Percentiles rank a stretch among this genome's conserved stretches.
These are phyloP conservation scores for Nannochloris sp. DNA, from an alignment of 139 green algal genomes.

Conservation along the genomic window DNA sequence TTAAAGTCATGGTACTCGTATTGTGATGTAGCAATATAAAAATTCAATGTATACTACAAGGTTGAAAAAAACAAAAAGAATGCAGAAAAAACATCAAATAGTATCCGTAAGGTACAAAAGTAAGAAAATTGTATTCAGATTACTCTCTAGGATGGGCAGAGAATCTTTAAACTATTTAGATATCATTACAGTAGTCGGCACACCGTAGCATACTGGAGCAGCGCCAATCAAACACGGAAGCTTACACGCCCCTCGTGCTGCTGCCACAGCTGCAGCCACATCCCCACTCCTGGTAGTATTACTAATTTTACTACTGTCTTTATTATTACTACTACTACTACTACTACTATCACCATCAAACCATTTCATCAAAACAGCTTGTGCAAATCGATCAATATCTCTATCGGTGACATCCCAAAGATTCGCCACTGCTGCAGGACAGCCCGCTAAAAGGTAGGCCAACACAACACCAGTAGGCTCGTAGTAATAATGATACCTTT, in stretches of 20 bases:
- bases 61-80: too few species aligned
- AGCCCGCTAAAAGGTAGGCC: conserved; percentile 73
- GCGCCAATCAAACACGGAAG: conserved; percentile 74
- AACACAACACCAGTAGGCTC: conserved; percentile 57
- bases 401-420: conserved; percentile 95
- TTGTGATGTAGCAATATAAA: too few species aligned
- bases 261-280: conserved; percentile 34
- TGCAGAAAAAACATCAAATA: too few species aligned
- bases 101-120: too few species aligned
- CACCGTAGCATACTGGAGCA: conserved; percentile 84
- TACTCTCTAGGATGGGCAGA: background rate
- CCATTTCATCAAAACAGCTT: conserved; percentile 57
- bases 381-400: conserved; percentile 87
- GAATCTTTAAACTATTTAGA: background rate
- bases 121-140: background rate
- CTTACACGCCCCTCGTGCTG: conserved; percentile 53
- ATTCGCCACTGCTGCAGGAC: conserved; percentile 74
- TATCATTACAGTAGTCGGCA: conserved; percentile 46
- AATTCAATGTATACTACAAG: too few species aligned
- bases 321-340: background rate
- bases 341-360: background rate
- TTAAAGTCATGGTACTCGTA: too few species aligned
- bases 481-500: too few species aligned
- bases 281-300: background rate
- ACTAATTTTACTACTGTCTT: background rate